phyloP scores from a whole-genome alignment of 2,329 filamentous ascomycete genomes.

The Fusarium sp. region DNA sequence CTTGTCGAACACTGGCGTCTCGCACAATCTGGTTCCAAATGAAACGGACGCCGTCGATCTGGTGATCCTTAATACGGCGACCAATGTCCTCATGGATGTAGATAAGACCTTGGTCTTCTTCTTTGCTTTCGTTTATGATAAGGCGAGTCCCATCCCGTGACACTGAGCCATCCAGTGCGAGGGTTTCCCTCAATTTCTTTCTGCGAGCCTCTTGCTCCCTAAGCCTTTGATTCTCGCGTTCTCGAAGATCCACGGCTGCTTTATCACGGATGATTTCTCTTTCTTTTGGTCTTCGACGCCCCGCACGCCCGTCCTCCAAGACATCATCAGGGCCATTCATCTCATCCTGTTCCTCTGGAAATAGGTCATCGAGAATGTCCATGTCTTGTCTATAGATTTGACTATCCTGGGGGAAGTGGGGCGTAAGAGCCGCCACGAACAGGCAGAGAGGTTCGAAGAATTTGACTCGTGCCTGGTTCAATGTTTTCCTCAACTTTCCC shows the following conservation, averaged over 20 bases:
- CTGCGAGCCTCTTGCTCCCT: constrained; percentile 64
- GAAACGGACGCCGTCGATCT: constrained; percentile 83
- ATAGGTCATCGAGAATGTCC: constrained; percentile 27
- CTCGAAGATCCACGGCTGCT: constrained; percentile 61
- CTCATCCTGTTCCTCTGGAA: constrained; percentile 5
- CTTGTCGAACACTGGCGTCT: constrained; percentile 67
- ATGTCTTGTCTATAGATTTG: constrained; percentile 45
- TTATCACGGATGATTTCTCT: constrained; percentile 50
- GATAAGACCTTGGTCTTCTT: constrained; percentile 67
- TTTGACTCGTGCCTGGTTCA: constrained; percentile 3
- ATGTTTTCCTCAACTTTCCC: constrained; percentile 29
- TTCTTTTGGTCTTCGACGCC: constrained; percentile 43
- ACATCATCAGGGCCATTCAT: constrained; percentile 13
- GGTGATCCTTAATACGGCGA: constrained; percentile 76
- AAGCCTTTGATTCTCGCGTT: constrained; percentile 62
- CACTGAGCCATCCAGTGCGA: constrained; percentile 55
- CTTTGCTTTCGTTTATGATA: constrained; percentile 74
- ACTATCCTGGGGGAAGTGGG: constrained; percentile 46
- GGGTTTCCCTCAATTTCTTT: constrained; percentile 55
- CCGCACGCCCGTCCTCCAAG: constrained; percentile 30
- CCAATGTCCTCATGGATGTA: constrained; percentile 73
- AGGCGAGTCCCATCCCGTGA: constrained; percentile 59
- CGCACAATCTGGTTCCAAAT: constrained; percentile 86
- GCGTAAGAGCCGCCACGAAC: constrained; percentile 41
- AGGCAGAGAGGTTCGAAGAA: constrained; percentile 39